phyloP scores from a whole-genome alignment of 176 grass and related monocot genomes.

The Luzula sylvatica region DNA sequence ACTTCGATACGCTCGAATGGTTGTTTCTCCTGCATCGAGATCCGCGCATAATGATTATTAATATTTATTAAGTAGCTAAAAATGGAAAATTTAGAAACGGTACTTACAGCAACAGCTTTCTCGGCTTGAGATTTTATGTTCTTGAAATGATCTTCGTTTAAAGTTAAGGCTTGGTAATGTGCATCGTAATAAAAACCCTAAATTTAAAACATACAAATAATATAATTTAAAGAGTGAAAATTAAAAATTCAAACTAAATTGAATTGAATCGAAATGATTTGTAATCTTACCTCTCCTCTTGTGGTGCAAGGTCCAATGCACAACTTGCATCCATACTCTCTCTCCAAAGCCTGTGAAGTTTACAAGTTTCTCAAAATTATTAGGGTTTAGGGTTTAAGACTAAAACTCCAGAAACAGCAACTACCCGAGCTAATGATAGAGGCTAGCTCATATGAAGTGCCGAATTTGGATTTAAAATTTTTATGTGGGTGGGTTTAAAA shows the following conservation, averaged over 20 bases:
- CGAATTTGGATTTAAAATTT: too few relatives aligned
- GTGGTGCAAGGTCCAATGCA: constrained; percentile 98
- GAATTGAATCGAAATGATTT: background rate
- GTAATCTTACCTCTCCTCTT: constrained; percentile 79
- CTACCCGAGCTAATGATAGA: too few relatives aligned
- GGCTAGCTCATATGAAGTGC: too few relatives aligned
- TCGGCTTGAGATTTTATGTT: constrained; percentile 69
- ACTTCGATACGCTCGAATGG: constrained; percentile 97
- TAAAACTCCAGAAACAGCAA: too few relatives aligned
- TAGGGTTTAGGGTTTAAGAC: background rate
- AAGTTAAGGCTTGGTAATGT: constrained; percentile 66
- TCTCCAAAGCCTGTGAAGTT: constrained; percentile 55
- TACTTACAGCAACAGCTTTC: constrained; percentile 75
- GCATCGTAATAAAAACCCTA: constrained; percentile 99
- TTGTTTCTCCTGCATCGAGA: constrained; percentile 76
- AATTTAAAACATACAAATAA: constrained; percentile 17
- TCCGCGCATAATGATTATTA: background rate
- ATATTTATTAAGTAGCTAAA: constrained; percentile 11
- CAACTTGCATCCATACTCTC: constrained; percentile 89
- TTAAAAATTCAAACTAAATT: background rate
- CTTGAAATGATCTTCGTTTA: constrained; percentile 79
- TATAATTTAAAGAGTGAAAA: background rate
- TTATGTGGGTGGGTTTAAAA: too few relatives aligned
- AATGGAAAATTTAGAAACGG: constrained; percentile 2
- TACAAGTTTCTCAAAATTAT: constrained; percentile 20